A percentile compares a stretch with the other conserved stretches of the same genome.
These are phyloP conservation scores for Beauveria varroae DNA, from an alignment of 2,329 filamentous ascomycete species.

Conservation along the genomic window DNA sequence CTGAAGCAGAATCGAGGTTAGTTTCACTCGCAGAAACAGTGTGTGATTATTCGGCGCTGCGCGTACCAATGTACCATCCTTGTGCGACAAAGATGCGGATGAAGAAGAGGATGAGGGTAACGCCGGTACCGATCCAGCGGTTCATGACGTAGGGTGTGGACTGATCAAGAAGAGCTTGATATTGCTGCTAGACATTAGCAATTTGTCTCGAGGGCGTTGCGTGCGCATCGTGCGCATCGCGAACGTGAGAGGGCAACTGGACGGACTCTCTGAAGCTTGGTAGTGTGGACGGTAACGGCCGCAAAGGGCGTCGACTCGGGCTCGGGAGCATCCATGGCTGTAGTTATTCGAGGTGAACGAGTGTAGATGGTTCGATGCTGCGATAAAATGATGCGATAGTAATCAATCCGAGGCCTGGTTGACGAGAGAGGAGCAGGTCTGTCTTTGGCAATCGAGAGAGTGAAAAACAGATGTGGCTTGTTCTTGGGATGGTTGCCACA, in stretches of 20 bases:
- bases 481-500: slow-evolving; percentile 10
- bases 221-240: neutral
- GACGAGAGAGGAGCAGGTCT: neutral
- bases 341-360: neutral
- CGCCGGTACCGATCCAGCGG: slow-evolving; percentile 80
- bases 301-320: slow-evolving; percentile 88
- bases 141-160: slow-evolving; percentile 85
- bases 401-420: neutral
- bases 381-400: neutral
- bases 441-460: neutral
- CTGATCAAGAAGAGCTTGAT: slow-evolving; percentile 89
- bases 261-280: slow-evolving; percentile 63
- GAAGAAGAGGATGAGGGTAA: slow-evolving; percentile 73
- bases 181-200: slow-evolving; percentile 54
- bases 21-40: neutral
- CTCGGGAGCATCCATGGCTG: slow-evolving; percentile 74
- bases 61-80: slow-evolving; percentile 94
- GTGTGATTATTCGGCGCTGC: neutral
- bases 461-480: slow-evolving; percentile 4
- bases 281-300: slow-evolving; percentile 80
- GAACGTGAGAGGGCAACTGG: neutral
- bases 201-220: slow-evolving; percentile 5
- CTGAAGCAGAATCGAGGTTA: slow-evolving; percentile 36
- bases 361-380: neutral
- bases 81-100: slow-evolving; percentile 84